Evolutionary conservation across 2,329 filamentous ascomycete genomes (phyloP), one percentile per base, ranked within the genome.

Genomic region (Cadophora sp.): DNA sequence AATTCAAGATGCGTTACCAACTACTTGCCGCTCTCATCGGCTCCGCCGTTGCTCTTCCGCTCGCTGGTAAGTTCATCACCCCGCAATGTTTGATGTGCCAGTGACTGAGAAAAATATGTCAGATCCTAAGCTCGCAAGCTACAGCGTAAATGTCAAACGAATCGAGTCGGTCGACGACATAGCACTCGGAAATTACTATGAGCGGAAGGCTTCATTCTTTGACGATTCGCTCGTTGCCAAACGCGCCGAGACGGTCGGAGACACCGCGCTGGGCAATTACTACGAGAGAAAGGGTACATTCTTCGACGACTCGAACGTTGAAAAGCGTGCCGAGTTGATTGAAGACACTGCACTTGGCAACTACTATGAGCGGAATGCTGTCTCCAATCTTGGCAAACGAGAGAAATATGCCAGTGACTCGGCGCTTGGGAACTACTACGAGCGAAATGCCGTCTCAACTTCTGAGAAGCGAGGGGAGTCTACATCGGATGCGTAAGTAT

Each of bases 1-100:
- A 11, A 4, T 20, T 36, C 20, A 33, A 5, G 11, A 60, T 60
- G 58, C 58, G 58, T 33, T 60, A 48, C 16, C 58, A 60, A 60
- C 58, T 60, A 27, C 22, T 60, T 16, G 24, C 41, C 22, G 58
- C 58, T 2, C 13, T 60, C 16, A 22, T 47, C 4, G 41, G 39
- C 41, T 47, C 43, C 5, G 22, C 58, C 39, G 18, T 47, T 1
- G 58, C 58, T 2, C 58, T 60, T 9, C 58, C 58, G 1, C 5
- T 45, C 18, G 11, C 30, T 39, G 9, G 53, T 56, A 22, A 22
- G 9, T 56, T 7, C 11, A 1, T 13, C 0, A n/a, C 3, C 41
- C 6, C 0, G 2, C 39, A 11, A 56, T 11, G 3, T 18, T 30
- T 13, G 33, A 18, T 39, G 16, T 20, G 1, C n/a, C 5, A 4